Evolutionary conservation across 2,329 filamentous ascomycete genomes (phyloP).

Genomic region (Endoconidiophora polonica): DNA sequence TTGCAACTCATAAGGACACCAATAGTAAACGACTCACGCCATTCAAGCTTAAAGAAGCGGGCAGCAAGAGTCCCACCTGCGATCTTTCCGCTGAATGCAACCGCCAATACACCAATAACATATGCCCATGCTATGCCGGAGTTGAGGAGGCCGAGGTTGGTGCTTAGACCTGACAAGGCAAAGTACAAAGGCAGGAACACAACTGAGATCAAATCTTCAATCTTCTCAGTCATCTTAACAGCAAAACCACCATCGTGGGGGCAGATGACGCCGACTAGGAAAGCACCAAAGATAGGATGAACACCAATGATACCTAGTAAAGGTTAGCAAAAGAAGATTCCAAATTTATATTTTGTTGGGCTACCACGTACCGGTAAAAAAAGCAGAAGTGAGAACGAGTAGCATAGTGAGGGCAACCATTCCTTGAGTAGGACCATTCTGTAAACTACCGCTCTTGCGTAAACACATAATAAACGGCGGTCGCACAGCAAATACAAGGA

Average conservation of each 20-base stretch:
- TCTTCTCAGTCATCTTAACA: conserved; percentile 82
- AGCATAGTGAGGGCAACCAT: conserved; percentile 72
- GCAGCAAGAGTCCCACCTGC: conserved; percentile 68
- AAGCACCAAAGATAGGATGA: conserved; percentile 87
- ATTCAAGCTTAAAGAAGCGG: conserved; percentile 57
- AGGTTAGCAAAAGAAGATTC: background rate
- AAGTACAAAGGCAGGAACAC: conserved; percentile 87
- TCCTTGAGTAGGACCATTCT: conserved; percentile 75
- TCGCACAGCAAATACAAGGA: conserved; percentile 55
- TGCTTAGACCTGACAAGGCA: conserved; percentile 76
- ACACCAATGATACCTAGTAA: conserved; percentile 58
- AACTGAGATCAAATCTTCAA: conserved; percentile 75
- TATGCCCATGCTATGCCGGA: conserved; percentile 78
- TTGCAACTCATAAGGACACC: conserved; percentile 94
- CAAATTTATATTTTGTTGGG: background rate
- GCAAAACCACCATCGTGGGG: conserved; percentile 81
- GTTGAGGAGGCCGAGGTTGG: conserved; percentile 69
- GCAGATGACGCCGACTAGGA: conserved; percentile 75
- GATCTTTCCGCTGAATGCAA: conserved; percentile 77
- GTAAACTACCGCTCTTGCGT: conserved; percentile 55
- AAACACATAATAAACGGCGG: conserved; percentile 63
- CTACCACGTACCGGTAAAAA: conserved; percentile 45
- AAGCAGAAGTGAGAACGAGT: conserved; percentile 60
- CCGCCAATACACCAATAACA: conserved; percentile 62
- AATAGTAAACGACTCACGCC: conserved; percentile 80